These are phyloP conservation scores for Colletotrichum camelliae DNA, from an alignment of 2,329 filamentous ascomycete species.

Conservation along the genomic window DNA sequence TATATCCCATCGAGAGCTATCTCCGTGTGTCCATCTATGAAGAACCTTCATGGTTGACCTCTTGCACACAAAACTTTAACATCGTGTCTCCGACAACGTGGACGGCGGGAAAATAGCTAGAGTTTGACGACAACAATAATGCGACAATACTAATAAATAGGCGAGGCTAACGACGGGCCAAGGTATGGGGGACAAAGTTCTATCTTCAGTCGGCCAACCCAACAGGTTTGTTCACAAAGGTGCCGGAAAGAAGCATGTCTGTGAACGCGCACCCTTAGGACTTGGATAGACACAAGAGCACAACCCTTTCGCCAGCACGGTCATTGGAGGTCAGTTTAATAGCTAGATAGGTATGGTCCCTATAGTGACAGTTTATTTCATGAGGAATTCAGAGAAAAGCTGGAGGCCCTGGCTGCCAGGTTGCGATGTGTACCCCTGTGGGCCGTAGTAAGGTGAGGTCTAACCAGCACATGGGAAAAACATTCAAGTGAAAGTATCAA, in stretches of 20 bases:
- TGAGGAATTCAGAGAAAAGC: not conserved
- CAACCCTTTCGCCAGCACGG: not conserved
- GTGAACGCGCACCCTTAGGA: not conserved
- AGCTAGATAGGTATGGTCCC: not conserved
- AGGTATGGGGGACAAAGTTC: not conserved
- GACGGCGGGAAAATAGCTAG: not conserved
- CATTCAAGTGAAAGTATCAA: not conserved
- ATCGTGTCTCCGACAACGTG: not conserved
- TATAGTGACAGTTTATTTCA: not conserved
- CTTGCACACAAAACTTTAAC: not conserved
- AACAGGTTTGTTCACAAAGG: not conserved
- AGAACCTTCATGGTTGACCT: not conserved
- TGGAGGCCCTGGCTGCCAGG: not conserved
- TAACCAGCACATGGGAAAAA: not conserved
- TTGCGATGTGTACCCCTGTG: fast-evolving
- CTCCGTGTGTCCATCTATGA: not conserved
- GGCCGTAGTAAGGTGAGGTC: not conserved
- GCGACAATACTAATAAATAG: not conserved
- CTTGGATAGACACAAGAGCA: not conserved
- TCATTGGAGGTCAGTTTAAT: not conserved
- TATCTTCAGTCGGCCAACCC: not conserved
- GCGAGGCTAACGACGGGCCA: not conserved
- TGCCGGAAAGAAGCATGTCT: not conserved
- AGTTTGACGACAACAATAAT: not conserved
- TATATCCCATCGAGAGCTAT: not conserved